Evolutionary conservation across 306 rosid genomes (phyloP), one percentile per base, ranked within the genome.

Genomic region (Sicyos baderoa): DNA sequence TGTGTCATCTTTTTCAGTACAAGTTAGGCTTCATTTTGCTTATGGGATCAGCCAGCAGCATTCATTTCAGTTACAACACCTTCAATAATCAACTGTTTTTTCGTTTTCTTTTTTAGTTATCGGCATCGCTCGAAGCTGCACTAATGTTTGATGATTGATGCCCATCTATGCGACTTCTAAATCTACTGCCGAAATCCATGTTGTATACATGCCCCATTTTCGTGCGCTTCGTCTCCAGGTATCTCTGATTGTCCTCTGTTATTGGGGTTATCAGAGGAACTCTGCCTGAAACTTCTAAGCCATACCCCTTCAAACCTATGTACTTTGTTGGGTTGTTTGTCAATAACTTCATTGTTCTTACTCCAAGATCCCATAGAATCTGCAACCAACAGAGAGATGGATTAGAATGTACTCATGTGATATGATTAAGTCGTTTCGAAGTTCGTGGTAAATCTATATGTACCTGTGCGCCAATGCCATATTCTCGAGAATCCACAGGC

Each of bases 381-480:
- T 90, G 86, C 70, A 64, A 19, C 76, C 35, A 25, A 80, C 74
- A 47, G 29, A 63, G 3, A 54, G 22, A 35, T 12, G 51, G 12
- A 51, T 29, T 12, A 2, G 37, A 32, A 32, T 32, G 37, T 32
- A 32, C 5, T 32, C 37, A 2, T 69, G 19, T 19, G 19, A 25
- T 66, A 37, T 5, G 6, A 21, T 9, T 13, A 32, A 14, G 15
- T 62, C 50, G 32, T 8, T 16, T 62, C 0, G 6, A 9, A 0
- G 7, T 62, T 32, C 23, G 3, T 2, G 1, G 48, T 16, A 60
- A 60, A 61, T 65, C 16, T 37, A 49, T 32, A 32, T 13, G 23
- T 86, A 89, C 98, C 97, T 93, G 98, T 2, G 98, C 97, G 8
- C 97, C 97, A 50, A 93, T 88, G 73, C 98, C 98, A 61, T 93